A percentile compares a stretch with the other conserved stretches of the same genome.
phyloP scores from a whole-genome alignment of 1,284 basidiomycete genomes.

The Cronartium ribicola region DNA sequence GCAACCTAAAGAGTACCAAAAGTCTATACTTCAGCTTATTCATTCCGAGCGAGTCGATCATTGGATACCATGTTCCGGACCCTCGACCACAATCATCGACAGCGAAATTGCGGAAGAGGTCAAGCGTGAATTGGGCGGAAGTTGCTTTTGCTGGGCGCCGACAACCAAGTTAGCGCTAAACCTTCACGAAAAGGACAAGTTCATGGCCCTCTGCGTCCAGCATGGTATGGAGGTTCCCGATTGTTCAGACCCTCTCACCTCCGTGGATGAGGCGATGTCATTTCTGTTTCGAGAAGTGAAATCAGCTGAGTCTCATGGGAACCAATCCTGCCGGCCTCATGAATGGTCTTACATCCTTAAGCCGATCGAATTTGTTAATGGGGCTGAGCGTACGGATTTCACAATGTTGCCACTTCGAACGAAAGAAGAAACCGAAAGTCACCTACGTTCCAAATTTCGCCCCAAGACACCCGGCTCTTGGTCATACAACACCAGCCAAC shows the following conservation, averaged over 20 bases:
- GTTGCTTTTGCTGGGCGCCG: not conserved
- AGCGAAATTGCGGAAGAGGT: not conserved
- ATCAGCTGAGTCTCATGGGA: not conserved
- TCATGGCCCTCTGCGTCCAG: not conserved
- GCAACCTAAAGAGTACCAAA: not conserved
- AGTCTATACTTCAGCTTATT: not conserved
- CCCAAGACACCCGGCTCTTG: not conserved
- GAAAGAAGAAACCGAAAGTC: not conserved
- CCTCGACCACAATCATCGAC: not conserved
- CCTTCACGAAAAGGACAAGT: not conserved
- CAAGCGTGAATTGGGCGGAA: not conserved
- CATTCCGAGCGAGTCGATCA: not conserved
- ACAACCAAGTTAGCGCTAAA: not conserved
- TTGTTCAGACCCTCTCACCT: not conserved
- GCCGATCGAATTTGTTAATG: not conserved
- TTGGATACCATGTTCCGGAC: not conserved
- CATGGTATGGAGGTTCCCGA: not conserved
- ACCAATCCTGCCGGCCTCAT: not conserved
- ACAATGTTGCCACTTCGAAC: not conserved
- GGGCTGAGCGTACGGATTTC: not conserved
- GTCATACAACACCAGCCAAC: not conserved
- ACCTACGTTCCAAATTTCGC: not conserved
- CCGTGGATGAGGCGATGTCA: not conserved
- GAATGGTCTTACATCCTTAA: not conserved
- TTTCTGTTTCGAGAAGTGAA: not conserved